A percentile compares a stretch with the other conserved stretches of the same genome.
phyloP scores from a whole-genome alignment of 2,329 filamentous ascomycete species.

The Phialocephala subalpina region DNA sequence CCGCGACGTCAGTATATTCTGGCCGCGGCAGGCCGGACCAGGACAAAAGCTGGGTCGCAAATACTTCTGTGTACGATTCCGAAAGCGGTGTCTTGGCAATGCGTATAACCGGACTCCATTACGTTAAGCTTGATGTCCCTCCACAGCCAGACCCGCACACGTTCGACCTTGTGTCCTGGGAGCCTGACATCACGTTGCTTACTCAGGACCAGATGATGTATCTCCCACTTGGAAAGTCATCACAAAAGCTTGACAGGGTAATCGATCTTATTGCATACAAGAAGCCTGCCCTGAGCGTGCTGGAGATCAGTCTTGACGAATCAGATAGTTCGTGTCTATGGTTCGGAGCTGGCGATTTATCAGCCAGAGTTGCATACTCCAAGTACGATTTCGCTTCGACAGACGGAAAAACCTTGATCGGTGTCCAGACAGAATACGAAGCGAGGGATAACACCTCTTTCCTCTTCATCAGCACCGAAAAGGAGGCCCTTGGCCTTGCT shows the following conservation, averaged over 20 bases:
- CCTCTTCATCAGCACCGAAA: background rate
- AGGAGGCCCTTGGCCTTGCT: background rate
- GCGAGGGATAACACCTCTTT: background rate
- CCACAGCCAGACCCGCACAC: background rate
- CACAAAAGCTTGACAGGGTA: background rate
- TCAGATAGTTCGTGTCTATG: background rate
- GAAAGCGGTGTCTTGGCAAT: background rate
- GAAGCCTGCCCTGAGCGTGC: slow-evolving; percentile 45
- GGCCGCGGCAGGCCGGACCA: slow-evolving; percentile 32
- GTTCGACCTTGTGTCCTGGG: background rate
- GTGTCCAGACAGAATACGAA: slow-evolving; percentile 4
- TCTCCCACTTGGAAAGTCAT: background rate
- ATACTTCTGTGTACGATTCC: slow-evolving; percentile 26
- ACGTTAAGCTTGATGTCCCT: background rate
- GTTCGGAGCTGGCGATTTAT: background rate
- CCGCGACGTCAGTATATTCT: slow-evolving; percentile 22
- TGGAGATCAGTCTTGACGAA: slow-evolving; percentile 45
- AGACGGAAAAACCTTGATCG: background rate
- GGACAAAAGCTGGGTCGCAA: slow-evolving; percentile 28
- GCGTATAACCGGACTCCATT: background rate
- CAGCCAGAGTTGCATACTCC: background rate
- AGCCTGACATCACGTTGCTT: background rate
- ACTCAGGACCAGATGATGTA: background rate
- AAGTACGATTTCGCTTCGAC: background rate
- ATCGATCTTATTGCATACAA: slow-evolving; percentile 47